Percentiles rank a stretch among this genome's conserved stretches.
Evolutionary conservation across 2,329 filamentous ascomycete genomes (phyloP).

Genomic region (Ambrosiella xylebori): DNA sequence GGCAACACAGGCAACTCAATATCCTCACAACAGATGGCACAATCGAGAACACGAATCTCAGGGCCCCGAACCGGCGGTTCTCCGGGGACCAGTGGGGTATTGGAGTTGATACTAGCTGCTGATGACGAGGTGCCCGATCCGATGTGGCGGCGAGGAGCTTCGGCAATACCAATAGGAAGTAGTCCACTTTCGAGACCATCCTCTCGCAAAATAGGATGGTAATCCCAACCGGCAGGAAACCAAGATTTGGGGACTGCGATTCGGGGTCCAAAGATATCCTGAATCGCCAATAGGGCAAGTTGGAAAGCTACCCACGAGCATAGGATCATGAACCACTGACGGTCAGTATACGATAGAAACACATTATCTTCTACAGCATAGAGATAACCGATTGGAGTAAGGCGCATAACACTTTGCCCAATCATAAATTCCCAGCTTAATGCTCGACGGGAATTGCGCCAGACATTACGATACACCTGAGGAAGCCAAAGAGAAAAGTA

Average conservation of each 20-base stretch:
- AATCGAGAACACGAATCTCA: slow-evolving; percentile 51
- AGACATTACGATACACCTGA: slow-evolving; percentile 78
- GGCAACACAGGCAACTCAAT: slow-evolving; percentile 74
- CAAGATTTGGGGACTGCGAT: slow-evolving; percentile 60
- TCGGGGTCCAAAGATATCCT: slow-evolving; percentile 75
- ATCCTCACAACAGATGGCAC: slow-evolving; percentile 83
- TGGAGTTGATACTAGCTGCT: slow-evolving; percentile 19
- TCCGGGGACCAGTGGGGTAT: slow-evolving; percentile 19
- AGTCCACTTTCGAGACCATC: slow-evolving; percentile 66
- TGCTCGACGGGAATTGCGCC: slow-evolving; percentile 80
- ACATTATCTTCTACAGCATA: slow-evolving; percentile 65
- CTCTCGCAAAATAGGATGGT: slow-evolving; percentile 75
- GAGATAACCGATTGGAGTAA: slow-evolving; percentile 73
- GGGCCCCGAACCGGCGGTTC: slow-evolving; percentile 17
- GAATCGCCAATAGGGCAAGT: slow-evolving; percentile 56
- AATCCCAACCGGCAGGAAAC: slow-evolving; percentile 72
- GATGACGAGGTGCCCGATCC: slow-evolving; percentile 1
- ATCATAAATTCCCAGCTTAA: slow-evolving; percentile 82
- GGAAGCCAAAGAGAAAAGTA: slow-evolving; percentile 88
- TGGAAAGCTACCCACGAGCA: slow-evolving; percentile 74
- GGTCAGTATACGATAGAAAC: slow-evolving; percentile 52
- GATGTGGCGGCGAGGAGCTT: slow-evolving; percentile 4
- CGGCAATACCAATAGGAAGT: slow-evolving; percentile 54
- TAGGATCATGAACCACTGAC: slow-evolving; percentile 48
- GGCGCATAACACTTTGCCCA: slow-evolving; percentile 62